These are phyloP conservation scores for Yarrowia sp. DNA, from an alignment of 805 yeast genomes.

Conservation along the genomic window DNA sequence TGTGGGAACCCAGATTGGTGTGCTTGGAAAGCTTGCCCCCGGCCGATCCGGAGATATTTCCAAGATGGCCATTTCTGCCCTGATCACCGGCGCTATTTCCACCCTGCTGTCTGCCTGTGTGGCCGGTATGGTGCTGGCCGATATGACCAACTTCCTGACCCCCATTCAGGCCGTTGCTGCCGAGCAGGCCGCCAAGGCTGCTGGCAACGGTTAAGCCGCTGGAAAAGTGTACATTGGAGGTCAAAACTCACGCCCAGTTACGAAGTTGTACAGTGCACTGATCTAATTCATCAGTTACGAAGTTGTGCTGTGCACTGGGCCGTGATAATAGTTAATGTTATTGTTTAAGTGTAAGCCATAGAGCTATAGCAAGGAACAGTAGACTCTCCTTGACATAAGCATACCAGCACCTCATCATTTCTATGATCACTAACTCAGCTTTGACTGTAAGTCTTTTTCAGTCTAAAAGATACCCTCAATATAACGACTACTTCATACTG, in stretches of 20 bases:
- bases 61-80: slow-evolving; percentile 56
- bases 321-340: slow-evolving; percentile 5
- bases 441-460: too few relatives aligned
- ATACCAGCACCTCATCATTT: too few relatives aligned
- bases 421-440: too few relatives aligned
- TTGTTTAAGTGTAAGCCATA: slow-evolving; percentile 4
- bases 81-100: slow-evolving; percentile 60
- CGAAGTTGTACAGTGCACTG: slow-evolving; percentile 29
- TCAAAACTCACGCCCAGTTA: slow-evolving; percentile 10
- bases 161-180: slow-evolving; percentile 38
- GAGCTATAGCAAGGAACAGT: too few relatives aligned
- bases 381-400: too few relatives aligned
- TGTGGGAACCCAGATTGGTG: slow-evolving; percentile 67
- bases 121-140: slow-evolving; percentile 69
- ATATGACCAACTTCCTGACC: slow-evolving; percentile 48
- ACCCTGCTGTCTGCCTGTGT: slow-evolving; percentile 64
- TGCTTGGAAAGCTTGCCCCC: slow-evolving; percentile 63
- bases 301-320: slow-evolving; percentile 22
- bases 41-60: slow-evolving; percentile 58
- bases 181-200: slow-evolving; percentile 22
- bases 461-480: too few relatives aligned
- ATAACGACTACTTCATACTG: too few relatives aligned
- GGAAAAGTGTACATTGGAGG: neutral
- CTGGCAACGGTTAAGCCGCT: slow-evolving; percentile 10
- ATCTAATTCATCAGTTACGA: slow-evolving; percentile 10